These are phyloP conservation scores for Candida anglica DNA, from an alignment of 805 yeast genomes.

Conservation along the genomic window DNA sequence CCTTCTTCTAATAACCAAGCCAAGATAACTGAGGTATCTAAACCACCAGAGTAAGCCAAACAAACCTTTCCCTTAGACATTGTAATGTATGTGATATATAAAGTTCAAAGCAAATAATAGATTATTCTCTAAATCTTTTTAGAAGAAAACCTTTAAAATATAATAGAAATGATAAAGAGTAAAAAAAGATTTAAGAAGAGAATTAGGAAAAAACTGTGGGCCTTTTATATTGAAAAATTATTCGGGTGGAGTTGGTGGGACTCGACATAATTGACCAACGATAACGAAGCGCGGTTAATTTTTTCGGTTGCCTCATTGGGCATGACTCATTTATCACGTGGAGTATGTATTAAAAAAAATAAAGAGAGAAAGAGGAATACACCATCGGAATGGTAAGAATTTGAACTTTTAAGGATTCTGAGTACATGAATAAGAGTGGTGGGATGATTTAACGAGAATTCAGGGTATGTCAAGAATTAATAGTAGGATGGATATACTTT, in stretches of 20 bases:
- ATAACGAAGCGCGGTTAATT: conserved; percentile 27
- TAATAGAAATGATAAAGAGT: conserved; percentile 3
- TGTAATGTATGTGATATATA: conserved; percentile 6
- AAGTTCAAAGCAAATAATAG: not conserved
- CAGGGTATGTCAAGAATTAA: no score
- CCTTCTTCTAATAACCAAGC: conserved; percentile 99
- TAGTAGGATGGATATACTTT: no score
- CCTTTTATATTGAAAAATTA: conserved; percentile 14
- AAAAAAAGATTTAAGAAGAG: conserved; percentile 3
- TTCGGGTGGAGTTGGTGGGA: conserved; percentile 3
- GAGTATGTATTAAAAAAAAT: not conserved
- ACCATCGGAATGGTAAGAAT: not conserved
- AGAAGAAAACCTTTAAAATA: not conserved
- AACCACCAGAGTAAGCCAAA: conserved; percentile 98
- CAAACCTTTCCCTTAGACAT: conserved; percentile 99
- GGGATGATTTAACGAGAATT: no score
- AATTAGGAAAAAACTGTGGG: conserved; percentile 11
- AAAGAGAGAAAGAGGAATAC: not conserved
- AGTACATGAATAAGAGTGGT: not conserved
- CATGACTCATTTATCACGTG: conserved; percentile 16
- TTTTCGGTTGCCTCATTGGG: conserved; percentile 19
- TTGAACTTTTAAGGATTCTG: not conserved
- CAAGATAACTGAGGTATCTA: conserved; percentile 94
- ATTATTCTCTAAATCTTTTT: not conserved
- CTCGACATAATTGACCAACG: no score